Evolutionary conservation across 768 basidiomycete species (phyloP), one percentile per base, ranked within the genome.

Genomic region (Termitomyces sp.): DNA sequence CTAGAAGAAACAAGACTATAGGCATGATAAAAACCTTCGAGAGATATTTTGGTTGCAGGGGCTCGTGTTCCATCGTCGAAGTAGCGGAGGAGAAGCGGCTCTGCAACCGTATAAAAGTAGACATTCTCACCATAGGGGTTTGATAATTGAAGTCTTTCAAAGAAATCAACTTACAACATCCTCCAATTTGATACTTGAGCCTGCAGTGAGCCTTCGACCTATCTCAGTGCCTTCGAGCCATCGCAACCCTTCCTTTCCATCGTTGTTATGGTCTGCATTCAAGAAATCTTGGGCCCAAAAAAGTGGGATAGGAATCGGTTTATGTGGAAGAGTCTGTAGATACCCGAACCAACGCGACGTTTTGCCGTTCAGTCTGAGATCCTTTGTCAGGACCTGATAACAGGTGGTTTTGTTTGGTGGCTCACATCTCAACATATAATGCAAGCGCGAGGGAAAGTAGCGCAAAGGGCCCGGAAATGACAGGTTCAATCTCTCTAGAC

Each of bases 1-100:
- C 93, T 79, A 4, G 91, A 88, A 3, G 86, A 88, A 52, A 95
- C 89, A 35, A 94, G 78, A 2, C 75, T 73, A 66, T 76, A 81
- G 10, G 86, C 82, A 52, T 77, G 73, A 52, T 75, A 70, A 66
- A 87, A 87, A 0, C 75, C 78, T 44, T 60, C 56, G 56, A 79
- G 50, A 5, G 67, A 69, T 35, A 73, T 70, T 38, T 46, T 48
- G 48, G 28, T 48, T 52, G 33, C 48, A 35, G 41, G 48, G 56
- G 49, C 52, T 32, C 38, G 41, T 52, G 41, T 54, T 36, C 36
- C 55, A 56, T 38, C 48, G 57, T 57, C 54, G 33, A 59, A 48
- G 62, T 62, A 67, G 43, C 45, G 60, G 45, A 61, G 58, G 36
- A 79, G 52, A 18, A 52, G 38, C 3, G 52, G 52, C 26, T 41